phyloP scores from a whole-genome alignment of 2,329 filamentous ascomycete genomes.

The Microascus cirrosus region DNA sequence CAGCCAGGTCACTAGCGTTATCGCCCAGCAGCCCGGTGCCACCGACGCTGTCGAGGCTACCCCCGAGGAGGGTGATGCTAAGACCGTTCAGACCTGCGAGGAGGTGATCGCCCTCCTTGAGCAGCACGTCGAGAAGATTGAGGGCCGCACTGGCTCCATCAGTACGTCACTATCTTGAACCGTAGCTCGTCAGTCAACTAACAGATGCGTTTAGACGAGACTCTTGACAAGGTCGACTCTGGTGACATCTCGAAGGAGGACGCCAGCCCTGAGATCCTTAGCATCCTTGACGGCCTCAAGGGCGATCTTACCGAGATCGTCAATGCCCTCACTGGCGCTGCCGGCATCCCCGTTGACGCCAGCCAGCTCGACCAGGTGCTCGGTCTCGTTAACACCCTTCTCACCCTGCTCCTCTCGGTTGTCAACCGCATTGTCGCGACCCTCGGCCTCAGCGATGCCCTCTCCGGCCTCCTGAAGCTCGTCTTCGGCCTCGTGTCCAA shows the following conservation, averaged over 20 bases:
- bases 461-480: background rate
- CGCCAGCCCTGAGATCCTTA: background rate
- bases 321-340: background rate
- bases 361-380: background rate
- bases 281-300: background rate
- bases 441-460: background rate
- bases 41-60: background rate
- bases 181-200: background rate
- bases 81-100: background rate
- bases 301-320: background rate
- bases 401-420: background rate
- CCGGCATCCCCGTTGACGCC: background rate
- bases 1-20: too few relatives aligned
- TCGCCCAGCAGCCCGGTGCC: background rate
- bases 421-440: background rate
- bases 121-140: background rate
- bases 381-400: background rate
- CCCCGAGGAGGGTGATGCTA: too few relatives aligned
- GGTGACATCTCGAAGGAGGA: background rate
- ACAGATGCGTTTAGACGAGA: background rate
- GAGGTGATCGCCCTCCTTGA: background rate
- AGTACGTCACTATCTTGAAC: background rate
- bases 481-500: background rate
- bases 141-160: background rate
- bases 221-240: background rate